phyloP scores from a whole-genome alignment of 768 basidiomycete species.

The Lentinula sp. region DNA sequence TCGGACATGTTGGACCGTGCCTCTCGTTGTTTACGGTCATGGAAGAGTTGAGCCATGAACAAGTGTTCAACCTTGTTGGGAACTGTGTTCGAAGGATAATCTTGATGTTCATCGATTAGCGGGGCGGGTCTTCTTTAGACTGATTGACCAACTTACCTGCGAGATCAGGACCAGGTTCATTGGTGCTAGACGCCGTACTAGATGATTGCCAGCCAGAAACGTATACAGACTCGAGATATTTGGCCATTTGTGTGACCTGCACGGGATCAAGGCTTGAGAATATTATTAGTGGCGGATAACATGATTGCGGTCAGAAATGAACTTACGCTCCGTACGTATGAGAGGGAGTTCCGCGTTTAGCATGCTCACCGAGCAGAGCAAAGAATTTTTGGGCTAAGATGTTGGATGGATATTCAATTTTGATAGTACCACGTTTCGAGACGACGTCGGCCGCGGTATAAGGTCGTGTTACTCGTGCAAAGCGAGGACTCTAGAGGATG shows the following conservation, averaged over 20 bases:
- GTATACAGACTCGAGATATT: slow-evolving; percentile 97
- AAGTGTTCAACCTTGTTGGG: slow-evolving; percentile 98
- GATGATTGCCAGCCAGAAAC: slow-evolving; percentile 96
- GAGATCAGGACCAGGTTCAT: slow-evolving; percentile 98
- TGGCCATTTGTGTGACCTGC: slow-evolving; percentile 98
- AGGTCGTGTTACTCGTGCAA: slow-evolving; percentile 79
- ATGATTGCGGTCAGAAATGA: background rate
- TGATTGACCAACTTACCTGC: slow-evolving; percentile 52
- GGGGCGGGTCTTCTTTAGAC: background rate
- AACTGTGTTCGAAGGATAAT: slow-evolving; percentile 98
- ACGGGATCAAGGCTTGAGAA: slow-evolving; percentile 88
- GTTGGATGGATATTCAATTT: slow-evolving; percentile 83
- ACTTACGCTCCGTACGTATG: slow-evolving; percentile 99
- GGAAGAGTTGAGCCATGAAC: slow-evolving; percentile 98
- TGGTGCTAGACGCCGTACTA: slow-evolving; percentile 87
- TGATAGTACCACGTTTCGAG: slow-evolving; percentile 84
- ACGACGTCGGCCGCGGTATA: slow-evolving; percentile 94
- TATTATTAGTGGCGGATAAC: background rate
- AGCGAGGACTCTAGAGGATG: slow-evolving; percentile 70
- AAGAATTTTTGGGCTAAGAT: slow-evolving; percentile 85
- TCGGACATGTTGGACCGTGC: slow-evolving; percentile 66
- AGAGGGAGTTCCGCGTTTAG: slow-evolving; percentile 70
- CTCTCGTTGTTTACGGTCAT: slow-evolving; percentile 95
- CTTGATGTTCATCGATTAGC: slow-evolving; percentile 27
- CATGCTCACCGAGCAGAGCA: slow-evolving; percentile 68